Evolutionary conservation across 176 grass and related monocot species (phyloP).

Genomic region (sorghum (Sorghum bicolor)): Sorghum_bicolor_NCBIv3 NC_012872.2:68117501-68118000

Average conservation of each 20-base stretch:
- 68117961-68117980: background rate
- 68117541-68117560: background rate
- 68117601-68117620: slow-evolving; percentile 17
- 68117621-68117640: background rate
- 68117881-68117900: slow-evolving; percentile 25
- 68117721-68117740: slow-evolving; percentile 7
- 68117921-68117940: slow-evolving; percentile 30
- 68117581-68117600: slow-evolving; percentile 31
- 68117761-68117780: slow-evolving; percentile 21
- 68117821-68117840: slow-evolving; percentile 2
- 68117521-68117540: background rate
- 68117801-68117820: background rate
- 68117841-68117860: slow-evolving; percentile 21
- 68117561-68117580: background rate
- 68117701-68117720: slow-evolving; percentile 14
- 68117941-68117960: background rate
- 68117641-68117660: slow-evolving; percentile 7
- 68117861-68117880: slow-evolving; percentile 8
- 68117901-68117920: slow-evolving; percentile 29
- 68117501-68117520: background rate
- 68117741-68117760: slow-evolving; percentile 38
- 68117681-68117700: background rate
- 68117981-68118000: slow-evolving; percentile 1
- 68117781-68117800: slow-evolving; percentile 14
- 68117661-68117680: background rate